These are phyloP conservation scores for Coemansia sp. DNA, from an alignment of 192 early-diverging fungal species.

Conservation along the genomic window DNA sequence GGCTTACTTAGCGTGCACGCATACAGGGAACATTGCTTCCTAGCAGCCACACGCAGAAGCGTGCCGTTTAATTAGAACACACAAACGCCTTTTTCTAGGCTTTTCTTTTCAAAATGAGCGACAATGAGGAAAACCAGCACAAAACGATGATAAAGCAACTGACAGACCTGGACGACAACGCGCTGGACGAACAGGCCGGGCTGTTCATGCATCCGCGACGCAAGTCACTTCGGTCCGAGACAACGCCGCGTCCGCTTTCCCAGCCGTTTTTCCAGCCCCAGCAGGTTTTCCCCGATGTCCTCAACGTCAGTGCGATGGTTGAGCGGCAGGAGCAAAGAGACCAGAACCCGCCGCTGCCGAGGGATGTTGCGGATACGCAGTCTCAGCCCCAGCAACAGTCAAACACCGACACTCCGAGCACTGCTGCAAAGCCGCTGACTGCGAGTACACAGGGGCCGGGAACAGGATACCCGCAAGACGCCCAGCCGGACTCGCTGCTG, in stretches of 20 bases:
- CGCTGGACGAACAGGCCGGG: slow-evolving; percentile 56
- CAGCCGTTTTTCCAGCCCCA: slow-evolving; percentile 57
- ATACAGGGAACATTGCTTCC: neutral
- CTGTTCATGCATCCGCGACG: slow-evolving; percentile 55
- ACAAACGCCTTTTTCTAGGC: neutral
- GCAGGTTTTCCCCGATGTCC: slow-evolving; percentile 57
- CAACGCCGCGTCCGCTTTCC: slow-evolving; percentile 47
- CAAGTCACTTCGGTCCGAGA: slow-evolving; percentile 45
- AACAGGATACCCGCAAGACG: neutral
- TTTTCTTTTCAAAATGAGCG: slow-evolving; percentile 18
- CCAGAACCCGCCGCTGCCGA: slow-evolving; percentile 13
- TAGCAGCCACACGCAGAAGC: neutral
- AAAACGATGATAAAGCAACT: slow-evolving; percentile 60
- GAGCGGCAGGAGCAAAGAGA: slow-evolving; percentile 50
- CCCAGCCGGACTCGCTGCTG: slow-evolving; percentile 5
- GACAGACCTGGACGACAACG: slow-evolving; percentile 59
- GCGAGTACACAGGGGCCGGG: neutral
- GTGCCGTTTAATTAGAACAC: neutral
- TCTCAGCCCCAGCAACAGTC: neutral
- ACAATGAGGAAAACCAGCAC: slow-evolving; percentile 47
- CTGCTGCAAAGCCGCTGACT: slow-evolving; percentile 6
- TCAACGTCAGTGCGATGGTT: slow-evolving; percentile 56
- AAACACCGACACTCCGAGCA: neutral
- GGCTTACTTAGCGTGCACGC: neutral
- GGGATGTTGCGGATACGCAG: neutral